These are phyloP conservation scores for Paramecium biaurelia DNA, from an alignment of 73 alveolate genomes.

Conservation along the genomic window DNA sequence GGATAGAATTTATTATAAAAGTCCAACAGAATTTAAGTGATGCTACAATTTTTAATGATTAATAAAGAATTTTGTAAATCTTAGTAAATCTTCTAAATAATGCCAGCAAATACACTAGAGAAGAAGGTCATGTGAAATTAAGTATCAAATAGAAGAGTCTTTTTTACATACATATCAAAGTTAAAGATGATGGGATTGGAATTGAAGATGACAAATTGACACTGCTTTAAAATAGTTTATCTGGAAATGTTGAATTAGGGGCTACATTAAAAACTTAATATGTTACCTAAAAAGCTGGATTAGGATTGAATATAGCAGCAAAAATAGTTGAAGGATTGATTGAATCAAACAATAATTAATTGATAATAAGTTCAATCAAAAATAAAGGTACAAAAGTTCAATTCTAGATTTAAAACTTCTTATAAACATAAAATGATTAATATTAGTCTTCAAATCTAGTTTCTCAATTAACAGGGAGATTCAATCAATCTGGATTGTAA, in stretches of 20 bases:
- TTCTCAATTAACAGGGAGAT: neutral
- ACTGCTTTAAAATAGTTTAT: neutral
- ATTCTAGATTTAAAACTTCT: neutral
- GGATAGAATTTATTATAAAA: neutral
- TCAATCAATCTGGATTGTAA: neutral
- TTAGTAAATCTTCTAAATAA: conserved; percentile 37
- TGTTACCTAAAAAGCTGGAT: neutral
- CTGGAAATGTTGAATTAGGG: neutral
- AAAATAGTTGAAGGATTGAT: neutral
- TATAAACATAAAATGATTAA: neutral
- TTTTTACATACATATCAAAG: neutral
- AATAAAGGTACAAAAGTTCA: neutral
- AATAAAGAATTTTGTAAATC: neutral
- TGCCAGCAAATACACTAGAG: neutral
- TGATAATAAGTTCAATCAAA: neutral
- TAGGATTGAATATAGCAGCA: conserved; percentile 15
- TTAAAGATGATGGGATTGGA: conserved; percentile 23
- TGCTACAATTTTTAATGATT: neutral
- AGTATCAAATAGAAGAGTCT: neutral
- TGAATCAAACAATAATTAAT: neutral
- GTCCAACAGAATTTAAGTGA: neutral
- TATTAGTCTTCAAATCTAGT: neutral
- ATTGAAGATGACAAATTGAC: neutral
- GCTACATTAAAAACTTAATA: neutral
- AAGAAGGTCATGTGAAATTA: neutral